phyloP scores from a whole-genome alignment of 2,329 filamentous ascomycete species.

The Arthrocladium fulminans region DNA sequence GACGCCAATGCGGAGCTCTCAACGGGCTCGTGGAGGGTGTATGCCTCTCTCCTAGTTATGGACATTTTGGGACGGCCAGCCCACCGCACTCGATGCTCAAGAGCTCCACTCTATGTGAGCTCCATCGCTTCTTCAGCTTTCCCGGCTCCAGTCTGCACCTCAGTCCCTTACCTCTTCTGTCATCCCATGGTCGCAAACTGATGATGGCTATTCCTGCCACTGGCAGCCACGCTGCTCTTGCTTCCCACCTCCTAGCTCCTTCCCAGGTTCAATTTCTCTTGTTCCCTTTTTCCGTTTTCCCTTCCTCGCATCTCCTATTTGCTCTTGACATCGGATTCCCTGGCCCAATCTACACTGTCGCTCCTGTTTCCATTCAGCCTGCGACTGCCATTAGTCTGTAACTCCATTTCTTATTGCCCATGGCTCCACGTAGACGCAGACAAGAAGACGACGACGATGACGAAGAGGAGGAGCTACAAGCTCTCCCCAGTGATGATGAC shows the following conservation, averaged over 20 bases:
- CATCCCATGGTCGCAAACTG: constrained; percentile 10
- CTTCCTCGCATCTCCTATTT: constrained; percentile 32
- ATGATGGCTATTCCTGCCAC: constrained; percentile 10
- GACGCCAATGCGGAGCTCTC: neutral
- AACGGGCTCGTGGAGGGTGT: neutral
- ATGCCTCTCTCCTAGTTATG: neutral
- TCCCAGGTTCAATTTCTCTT: constrained; percentile 6
- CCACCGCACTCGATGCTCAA: neutral
- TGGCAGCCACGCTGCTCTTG: constrained; percentile 5
- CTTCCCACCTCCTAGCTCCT: constrained; percentile 9
- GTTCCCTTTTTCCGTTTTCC: constrained; percentile 18
- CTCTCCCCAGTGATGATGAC: constrained; percentile 42
- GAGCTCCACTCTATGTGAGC: neutral
- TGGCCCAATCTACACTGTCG: constrained; percentile 5
- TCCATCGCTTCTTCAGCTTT: neutral
- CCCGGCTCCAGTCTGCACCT: constrained; percentile 7
- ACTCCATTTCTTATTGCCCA: constrained; percentile 17
- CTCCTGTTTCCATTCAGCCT: constrained; percentile 8
- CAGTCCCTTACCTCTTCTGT: constrained; percentile 9
- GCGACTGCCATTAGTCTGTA: constrained; percentile 6
- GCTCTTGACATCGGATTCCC: constrained; percentile 4
- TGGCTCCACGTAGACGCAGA: constrained; percentile 43
- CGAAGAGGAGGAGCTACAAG: constrained; percentile 39
- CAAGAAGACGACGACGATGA: constrained; percentile 40
- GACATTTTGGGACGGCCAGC: neutral